Conservation (phyloP, 495 filamentous ascomycete species). For the Penicillium atrosanguineum region DNA sequence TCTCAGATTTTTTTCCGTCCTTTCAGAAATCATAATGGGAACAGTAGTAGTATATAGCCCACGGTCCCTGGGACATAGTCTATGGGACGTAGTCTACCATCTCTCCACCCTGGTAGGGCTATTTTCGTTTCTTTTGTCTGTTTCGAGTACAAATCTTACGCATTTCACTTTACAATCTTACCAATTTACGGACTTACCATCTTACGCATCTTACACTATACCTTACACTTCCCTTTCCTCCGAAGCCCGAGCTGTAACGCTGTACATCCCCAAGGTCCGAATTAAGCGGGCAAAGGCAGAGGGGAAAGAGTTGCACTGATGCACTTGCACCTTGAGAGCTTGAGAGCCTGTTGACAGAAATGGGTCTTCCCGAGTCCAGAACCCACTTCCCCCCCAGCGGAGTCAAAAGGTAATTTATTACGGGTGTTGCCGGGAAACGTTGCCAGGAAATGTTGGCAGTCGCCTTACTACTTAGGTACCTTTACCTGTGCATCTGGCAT, state of each 20-base stretch:
- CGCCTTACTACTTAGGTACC: not conserved
- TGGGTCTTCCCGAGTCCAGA: conserved; percentile 22
- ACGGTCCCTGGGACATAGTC: not conserved
- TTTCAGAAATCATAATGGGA: not conserved
- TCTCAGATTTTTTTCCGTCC: conserved; percentile 4
- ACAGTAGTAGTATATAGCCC: not conserved
- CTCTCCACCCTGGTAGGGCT: not conserved
- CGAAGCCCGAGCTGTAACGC: conserved; percentile 1
- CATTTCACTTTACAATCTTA: not conserved
- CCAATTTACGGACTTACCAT: no score
- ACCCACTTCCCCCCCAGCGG: not conserved
- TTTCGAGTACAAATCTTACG: not conserved
- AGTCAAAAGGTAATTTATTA: not conserved
- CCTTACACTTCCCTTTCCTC: not conserved
- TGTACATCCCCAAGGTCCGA: conserved; percentile 4
- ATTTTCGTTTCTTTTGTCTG: not conserved
- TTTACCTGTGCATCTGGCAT: no score
- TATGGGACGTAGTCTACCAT: not conserved
- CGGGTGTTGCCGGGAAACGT: conserved; percentile 11
- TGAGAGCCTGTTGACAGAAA: conserved; percentile 12
- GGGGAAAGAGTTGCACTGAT: not conserved
- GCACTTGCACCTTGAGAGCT: conserved; percentile 9
- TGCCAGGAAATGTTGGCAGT: no score
- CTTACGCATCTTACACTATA: not conserved
- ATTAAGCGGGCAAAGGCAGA: not conserved